These are phyloP conservation scores for Acorus calamus DNA, from an alignment of 106 monocot species.

Conservation along the genomic window DNA sequence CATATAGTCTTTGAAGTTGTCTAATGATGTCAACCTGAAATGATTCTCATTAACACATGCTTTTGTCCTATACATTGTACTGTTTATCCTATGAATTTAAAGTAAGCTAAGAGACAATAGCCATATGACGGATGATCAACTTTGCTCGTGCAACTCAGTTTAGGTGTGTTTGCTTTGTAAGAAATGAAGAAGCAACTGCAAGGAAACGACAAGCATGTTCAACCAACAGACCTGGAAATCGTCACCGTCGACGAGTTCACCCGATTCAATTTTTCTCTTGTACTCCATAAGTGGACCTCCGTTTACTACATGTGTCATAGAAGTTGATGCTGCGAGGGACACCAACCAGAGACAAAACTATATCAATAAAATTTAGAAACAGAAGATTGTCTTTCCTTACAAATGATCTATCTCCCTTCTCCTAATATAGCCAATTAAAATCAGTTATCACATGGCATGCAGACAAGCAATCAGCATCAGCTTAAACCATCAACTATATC, in stretches of 20 bases:
- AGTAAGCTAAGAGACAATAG: no score
- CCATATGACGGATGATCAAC: no score
- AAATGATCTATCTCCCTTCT: no score
- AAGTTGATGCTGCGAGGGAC: not conserved
- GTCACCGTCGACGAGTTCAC: conserved; percentile 83
- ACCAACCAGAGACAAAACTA: not conserved
- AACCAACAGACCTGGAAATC: conserved; percentile 42
- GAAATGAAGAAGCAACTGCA: not conserved
- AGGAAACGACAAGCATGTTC: not conserved
- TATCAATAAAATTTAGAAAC: no score
- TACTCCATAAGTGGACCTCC: conserved; percentile 76
- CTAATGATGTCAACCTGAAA: conserved; percentile 55
- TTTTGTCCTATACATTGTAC: not conserved
- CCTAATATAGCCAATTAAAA: no score
- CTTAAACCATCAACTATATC: no score
- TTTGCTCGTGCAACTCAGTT: no score
- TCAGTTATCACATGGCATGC: no score
- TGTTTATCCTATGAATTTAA: not conserved
- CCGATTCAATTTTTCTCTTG: conserved; percentile 67
- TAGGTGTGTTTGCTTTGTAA: no score
- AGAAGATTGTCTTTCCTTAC: no score
- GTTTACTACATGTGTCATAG: conserved; percentile 17
- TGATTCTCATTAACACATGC: no score
- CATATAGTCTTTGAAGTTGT: conserved; percentile 58
- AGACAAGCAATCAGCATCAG: no score